A percentile compares a stretch with the other conserved stretches of the same genome.
phyloP scores from a whole-genome alignment of 73 alveolate species.

The Paramecium octaurelia region DNA sequence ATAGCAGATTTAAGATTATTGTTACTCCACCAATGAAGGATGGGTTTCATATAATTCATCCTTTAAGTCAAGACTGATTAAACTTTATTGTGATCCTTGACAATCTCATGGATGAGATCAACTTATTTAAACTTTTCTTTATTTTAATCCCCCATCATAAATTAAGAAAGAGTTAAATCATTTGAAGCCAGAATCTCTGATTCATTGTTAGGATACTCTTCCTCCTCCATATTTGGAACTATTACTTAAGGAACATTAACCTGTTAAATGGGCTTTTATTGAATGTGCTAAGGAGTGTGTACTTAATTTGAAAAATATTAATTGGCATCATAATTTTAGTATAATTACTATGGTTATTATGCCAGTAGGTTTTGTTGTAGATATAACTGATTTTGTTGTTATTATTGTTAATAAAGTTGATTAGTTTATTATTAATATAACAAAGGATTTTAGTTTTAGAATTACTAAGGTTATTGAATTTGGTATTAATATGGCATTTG shows the following conservation, averaged over 20 bases:
- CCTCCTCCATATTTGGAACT: not conserved
- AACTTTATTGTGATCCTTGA: conserved; percentile 7
- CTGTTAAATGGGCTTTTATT: not conserved
- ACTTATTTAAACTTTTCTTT: not conserved
- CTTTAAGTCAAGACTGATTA: not conserved
- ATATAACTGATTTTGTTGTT: not conserved
- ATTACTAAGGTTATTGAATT: not conserved
- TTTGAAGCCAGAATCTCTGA: not conserved
- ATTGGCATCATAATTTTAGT: not conserved
- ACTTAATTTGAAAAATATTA: not conserved
- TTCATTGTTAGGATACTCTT: not conserved
- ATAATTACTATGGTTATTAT: not conserved
- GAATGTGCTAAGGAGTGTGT: not conserved
- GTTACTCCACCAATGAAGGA: conserved; percentile 41
- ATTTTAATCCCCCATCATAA: conserved; percentile 1
- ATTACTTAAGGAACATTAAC: not conserved
- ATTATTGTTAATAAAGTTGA: not conserved
- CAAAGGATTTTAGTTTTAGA: not conserved
- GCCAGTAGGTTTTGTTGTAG: not conserved
- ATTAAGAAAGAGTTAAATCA: conserved; percentile 7
- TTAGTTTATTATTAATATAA: not conserved
- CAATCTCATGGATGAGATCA: not conserved
- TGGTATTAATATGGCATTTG: not conserved
- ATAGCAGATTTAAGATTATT: conserved; percentile 21
- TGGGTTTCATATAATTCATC: conserved; percentile 50